phyloP scores from a whole-genome alignment of 2,329 filamentous ascomycete species.

The Tolypocladium album region DNA sequence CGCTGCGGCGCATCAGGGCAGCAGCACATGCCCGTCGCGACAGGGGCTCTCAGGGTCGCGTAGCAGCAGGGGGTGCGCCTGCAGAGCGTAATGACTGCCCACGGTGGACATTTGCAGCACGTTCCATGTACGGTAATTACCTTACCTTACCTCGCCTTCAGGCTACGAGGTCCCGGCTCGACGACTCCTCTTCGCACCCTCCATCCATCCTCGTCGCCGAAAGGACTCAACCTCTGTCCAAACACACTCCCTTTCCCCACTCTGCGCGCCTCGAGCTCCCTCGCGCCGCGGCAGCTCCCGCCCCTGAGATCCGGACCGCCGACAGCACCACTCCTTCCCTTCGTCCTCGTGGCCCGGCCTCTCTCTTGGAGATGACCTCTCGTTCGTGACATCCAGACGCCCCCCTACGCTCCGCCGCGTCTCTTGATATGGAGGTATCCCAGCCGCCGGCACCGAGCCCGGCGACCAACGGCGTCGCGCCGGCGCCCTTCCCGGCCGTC shows the following conservation, averaged over 20 bases:
- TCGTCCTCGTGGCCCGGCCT: neutral
- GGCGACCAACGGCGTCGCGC: slow-evolving; percentile 34
- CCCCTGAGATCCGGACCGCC: slow-evolving; percentile 4
- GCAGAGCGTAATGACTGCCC: neutral
- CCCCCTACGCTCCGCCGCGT: neutral
- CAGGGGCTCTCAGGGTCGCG: slow-evolving; percentile 12
- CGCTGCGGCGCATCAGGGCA: neutral
- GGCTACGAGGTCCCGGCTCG: too few species aligned
- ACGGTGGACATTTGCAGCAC: neutral
- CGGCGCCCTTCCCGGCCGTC: slow-evolving; percentile 41
- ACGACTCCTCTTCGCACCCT: neutral
- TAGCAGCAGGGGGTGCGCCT: neutral
- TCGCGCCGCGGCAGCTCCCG: neutral
- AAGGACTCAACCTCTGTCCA: neutral
- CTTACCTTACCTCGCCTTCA: too few species aligned
- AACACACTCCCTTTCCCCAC: neutral
- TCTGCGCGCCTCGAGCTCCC: neutral
- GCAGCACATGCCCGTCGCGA: slow-evolving; percentile 19
- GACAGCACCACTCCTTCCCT: neutral
- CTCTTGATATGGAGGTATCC: slow-evolving; percentile 40
- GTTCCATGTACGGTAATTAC: neutral
- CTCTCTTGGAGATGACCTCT: neutral
- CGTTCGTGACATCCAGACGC: neutral
- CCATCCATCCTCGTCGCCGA: neutral
- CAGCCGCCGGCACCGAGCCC: slow-evolving; percentile 31